Conservation (phyloP, 768 basidiomycete species). For the Rhizopogon vinicolor region DNA sequence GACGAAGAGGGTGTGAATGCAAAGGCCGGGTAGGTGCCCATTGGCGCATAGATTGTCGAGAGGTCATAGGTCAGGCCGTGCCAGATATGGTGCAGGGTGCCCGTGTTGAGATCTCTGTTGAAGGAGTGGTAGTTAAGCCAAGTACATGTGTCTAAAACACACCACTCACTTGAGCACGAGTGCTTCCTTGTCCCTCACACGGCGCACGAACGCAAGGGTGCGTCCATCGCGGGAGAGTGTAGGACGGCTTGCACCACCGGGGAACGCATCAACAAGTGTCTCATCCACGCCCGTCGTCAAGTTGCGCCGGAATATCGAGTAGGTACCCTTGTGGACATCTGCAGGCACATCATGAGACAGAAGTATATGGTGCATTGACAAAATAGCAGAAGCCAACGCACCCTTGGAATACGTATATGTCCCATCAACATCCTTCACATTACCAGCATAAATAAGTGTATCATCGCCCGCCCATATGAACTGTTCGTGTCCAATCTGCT, state of each 20-base stretch:
- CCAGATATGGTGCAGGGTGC: conserved; percentile 62
- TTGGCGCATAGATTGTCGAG: conserved; percentile 60
- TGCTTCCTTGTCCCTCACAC: conserved; percentile 68
- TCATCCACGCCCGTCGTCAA: conserved; percentile 50
- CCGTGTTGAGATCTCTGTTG: conserved; percentile 59
- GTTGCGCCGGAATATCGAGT: conserved; percentile 66
- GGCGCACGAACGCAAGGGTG: conserved; percentile 71
- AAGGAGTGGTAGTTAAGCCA: neutral
- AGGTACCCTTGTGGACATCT: conserved; percentile 71
- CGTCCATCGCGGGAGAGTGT: conserved; percentile 64
- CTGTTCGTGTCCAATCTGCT: conserved; percentile 75
- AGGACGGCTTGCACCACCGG: conserved; percentile 72
- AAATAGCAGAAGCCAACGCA: conserved; percentile 13
- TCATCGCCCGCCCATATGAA: conserved; percentile 58
- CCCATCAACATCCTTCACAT: conserved; percentile 44
- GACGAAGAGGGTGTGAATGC: conserved; percentile 58
- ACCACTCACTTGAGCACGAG: conserved; percentile 61
- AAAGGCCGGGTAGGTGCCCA: conserved; percentile 79
- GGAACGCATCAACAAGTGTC: conserved; percentile 48
- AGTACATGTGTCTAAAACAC: neutral
- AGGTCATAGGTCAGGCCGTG: conserved; percentile 68
- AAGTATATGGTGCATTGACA: neutral
- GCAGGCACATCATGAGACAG: neutral
- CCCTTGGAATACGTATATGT: conserved; percentile 64
- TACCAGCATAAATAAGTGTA: conserved; percentile 60